Evolutionary conservation across 1,139 yeast species (phyloP), one percentile per base, ranked within the genome.

Genomic region (Protomyces inouyei): DNA sequence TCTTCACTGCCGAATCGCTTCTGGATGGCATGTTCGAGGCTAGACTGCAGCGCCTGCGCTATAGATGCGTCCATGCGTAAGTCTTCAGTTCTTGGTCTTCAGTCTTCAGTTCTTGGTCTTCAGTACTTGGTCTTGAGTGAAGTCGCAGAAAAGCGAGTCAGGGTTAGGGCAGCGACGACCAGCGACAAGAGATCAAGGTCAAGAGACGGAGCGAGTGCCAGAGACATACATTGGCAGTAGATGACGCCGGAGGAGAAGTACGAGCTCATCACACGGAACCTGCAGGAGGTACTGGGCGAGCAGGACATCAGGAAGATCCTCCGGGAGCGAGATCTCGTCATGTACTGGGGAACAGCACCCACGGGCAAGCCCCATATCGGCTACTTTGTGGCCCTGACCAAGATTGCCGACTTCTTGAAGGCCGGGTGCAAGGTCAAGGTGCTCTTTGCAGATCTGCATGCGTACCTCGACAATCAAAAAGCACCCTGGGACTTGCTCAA

Each of bases 321-420:
- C 69, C 95, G 86, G 73, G 83, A 90, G 72, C 83, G 96, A 70
- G 92, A 96, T 4, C 74, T 92, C 70, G 87, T 84, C 73, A 78
- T 95, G 72, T 95, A 95, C 84, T 95, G 98, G 98, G 73, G 73
- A 69, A 86, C 92, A 28, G 92, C 93, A 8, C 96, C 96, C 65
- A 95, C 99, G 5, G 99, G 99, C 59, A 88, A 85, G 76, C 97
- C 98, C 55, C 99, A 95, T 77, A 92, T 98, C 79, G 99, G 67
- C 25, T 95, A 95, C 82, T 91, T 93, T 75, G 98, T 93, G 52
- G 95, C 98, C 64, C 91, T 95, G 98, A 86, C 95, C 68, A 93
- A 95, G 77, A 78, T 95, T 71, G 98, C 98, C 3, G 95, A 95
- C 74, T 90, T 93, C 75, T 82, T 95, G 75, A 87, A 86, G 73